Conservation (phyloP, 306 rosid genomes). For the Begonia peltatifolia region DNA sequence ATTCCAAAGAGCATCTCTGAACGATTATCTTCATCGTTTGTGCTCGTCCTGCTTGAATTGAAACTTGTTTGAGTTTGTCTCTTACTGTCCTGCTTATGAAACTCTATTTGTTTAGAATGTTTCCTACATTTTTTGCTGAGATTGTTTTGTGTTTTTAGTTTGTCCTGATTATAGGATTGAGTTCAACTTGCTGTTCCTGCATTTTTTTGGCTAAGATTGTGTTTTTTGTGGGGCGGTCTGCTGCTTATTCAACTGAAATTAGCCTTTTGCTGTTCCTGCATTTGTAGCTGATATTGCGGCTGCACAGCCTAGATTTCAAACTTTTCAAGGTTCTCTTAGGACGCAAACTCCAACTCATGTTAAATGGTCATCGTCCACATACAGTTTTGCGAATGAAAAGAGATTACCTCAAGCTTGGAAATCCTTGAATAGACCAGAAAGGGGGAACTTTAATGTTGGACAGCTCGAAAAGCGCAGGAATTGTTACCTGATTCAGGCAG, state of each 20-base stretch:
- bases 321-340: constrained; percentile 23
- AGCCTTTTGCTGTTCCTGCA: neutral
- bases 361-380: constrained; percentile 21
- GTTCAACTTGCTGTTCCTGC: too few species aligned
- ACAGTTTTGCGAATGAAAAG: constrained; percentile 22
- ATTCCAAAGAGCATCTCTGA: too few species aligned
- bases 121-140: too few species aligned
- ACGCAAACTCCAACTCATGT: constrained; percentile 25
- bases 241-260: too few species aligned
- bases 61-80: too few species aligned
- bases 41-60: neutral
- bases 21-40: too few species aligned
- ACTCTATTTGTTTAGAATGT: neutral
- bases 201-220: too few species aligned
- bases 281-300: constrained; percentile 50
- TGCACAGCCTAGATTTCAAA: constrained; percentile 52
- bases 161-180: too few species aligned
- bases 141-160: too few species aligned
- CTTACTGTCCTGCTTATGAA: too few species aligned
- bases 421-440: constrained; percentile 15
- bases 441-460: constrained; percentile 15
- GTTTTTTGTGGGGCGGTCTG: too few species aligned
- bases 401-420: constrained; percentile 28
- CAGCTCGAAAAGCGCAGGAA: constrained; percentile 17
- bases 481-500: constrained; percentile 36